Evolutionary conservation across 805 yeast genomes (phyloP).

Genomic region (Barnettozyma botsteinii): DNA sequence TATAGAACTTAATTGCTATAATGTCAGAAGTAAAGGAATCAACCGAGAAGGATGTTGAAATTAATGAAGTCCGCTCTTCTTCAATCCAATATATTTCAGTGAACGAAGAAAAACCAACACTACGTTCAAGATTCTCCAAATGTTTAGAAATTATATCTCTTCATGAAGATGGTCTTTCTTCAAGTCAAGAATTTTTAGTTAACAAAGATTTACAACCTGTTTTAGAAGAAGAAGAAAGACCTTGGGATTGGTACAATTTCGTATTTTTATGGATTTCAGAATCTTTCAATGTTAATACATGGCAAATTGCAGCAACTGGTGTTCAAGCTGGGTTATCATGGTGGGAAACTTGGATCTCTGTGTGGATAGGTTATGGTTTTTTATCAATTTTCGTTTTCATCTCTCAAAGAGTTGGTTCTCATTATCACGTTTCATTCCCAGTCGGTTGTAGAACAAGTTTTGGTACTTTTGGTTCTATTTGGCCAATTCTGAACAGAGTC

Average conservation of each 20-base stretch:
- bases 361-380: constrained; percentile 76
- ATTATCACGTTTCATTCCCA: constrained; percentile 81
- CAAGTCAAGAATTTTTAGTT: constrained; percentile 58
- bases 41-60: neutral
- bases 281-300: constrained; percentile 82
- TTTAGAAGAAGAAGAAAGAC: constrained; percentile 56
- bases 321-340: constrained; percentile 70
- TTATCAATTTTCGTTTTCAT: constrained; percentile 65
- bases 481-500: constrained; percentile 86
- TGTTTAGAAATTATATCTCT: constrained; percentile 13
- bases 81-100: neutral
- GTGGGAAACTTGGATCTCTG: constrained; percentile 91
- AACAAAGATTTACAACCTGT: constrained; percentile 79
- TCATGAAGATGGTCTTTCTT: constrained; percentile 32
- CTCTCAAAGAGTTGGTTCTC: constrained; percentile 75
- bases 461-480: constrained; percentile 79
- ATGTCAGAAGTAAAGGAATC: constrained; percentile 1
- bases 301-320: constrained; percentile 89
- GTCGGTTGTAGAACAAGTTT: constrained; percentile 75
- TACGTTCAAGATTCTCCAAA: neutral
- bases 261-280: constrained; percentile 85
- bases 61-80: neutral
- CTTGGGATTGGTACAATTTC: constrained; percentile 83
- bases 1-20: neutral
- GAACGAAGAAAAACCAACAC: neutral